Evolutionary conservation across 148 eudicot genomes (phyloP).

Genomic region (Camellia granthamiana): DNA sequence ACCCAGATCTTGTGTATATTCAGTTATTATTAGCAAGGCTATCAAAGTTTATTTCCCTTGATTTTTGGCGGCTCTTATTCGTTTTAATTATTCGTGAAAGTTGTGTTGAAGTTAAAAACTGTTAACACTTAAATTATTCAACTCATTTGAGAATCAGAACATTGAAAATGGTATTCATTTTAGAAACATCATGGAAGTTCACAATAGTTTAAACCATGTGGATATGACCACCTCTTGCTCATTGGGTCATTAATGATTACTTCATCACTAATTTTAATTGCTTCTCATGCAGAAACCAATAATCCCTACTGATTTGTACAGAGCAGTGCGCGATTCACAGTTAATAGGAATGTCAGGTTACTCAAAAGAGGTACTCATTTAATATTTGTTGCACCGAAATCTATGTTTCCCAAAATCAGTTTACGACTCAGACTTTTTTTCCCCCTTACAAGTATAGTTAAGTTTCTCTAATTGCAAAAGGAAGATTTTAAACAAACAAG

Average conservation of each 20-base stretch:
- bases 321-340: conserved; percentile 83
- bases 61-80: neutral
- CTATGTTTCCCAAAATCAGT: neutral
- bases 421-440: neutral
- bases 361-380: conserved; percentile 67
- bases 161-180: neutral
- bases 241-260: neutral
- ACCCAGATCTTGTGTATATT: neutral
- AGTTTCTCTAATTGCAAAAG: neutral
- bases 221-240: neutral
- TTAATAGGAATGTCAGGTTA: conserved; percentile 88
- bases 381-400: neutral
- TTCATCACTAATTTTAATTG: neutral
- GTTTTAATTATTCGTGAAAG: neutral
- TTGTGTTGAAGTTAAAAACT: neutral
- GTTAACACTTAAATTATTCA: no score
- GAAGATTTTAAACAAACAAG: neutral
- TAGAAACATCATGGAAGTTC: neutral
- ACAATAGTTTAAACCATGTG: neutral
- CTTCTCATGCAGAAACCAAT: conserved; percentile 79
- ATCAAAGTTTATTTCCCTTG: neutral
- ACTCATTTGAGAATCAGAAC: neutral
- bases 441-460: neutral
- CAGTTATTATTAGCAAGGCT: neutral
- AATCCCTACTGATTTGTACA: conserved; percentile 63